These are phyloP conservation scores for Dalbergia oliveri DNA, from an alignment of 306 rosid genomes.

Conservation along the genomic window DNA sequence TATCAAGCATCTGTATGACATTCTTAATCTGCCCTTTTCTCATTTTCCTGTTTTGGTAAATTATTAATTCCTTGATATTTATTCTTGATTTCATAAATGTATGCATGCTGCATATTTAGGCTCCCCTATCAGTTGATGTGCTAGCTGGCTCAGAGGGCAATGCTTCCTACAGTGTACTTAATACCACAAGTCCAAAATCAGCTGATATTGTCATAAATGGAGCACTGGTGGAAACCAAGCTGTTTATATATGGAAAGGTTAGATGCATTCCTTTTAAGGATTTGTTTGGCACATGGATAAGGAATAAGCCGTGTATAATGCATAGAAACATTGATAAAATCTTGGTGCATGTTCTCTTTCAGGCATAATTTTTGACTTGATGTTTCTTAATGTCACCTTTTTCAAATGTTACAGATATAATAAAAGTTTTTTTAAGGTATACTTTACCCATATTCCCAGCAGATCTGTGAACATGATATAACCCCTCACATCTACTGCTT, in stretches of 20 bases:
- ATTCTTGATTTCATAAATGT: conserved; percentile 15
- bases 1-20: conserved; percentile 93
- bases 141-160: conserved; percentile 56
- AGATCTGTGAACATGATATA: not conserved
- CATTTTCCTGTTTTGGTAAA: conserved; percentile 10
- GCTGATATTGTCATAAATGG: conserved; percentile 92
- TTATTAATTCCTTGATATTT: conserved; percentile 30
- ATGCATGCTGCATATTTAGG: conserved; percentile 58
- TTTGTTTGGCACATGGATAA: conserved; percentile 14
- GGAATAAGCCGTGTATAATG: conserved; percentile 22
- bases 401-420: not conserved
- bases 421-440: not conserved
- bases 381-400: conserved; percentile 20
- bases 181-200: conserved; percentile 53
- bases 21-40: conserved; percentile 10
- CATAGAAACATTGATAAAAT: conserved; percentile 5
- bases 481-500: not conserved
- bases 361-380: not conserved
- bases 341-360: not conserved
- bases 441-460: not conserved
- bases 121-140: conserved; percentile 72
- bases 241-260: conserved; percentile 93
- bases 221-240: conserved; percentile 76
- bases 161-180: conserved; percentile 54
- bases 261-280: conserved; percentile 34